A percentile compares a stretch with the other conserved stretches of the same genome.
These are phyloP conservation scores for Pseudogymnoascus sp. DNA, from an alignment of 2,329 filamentous ascomycete genomes.

Conservation along the genomic window DNA sequence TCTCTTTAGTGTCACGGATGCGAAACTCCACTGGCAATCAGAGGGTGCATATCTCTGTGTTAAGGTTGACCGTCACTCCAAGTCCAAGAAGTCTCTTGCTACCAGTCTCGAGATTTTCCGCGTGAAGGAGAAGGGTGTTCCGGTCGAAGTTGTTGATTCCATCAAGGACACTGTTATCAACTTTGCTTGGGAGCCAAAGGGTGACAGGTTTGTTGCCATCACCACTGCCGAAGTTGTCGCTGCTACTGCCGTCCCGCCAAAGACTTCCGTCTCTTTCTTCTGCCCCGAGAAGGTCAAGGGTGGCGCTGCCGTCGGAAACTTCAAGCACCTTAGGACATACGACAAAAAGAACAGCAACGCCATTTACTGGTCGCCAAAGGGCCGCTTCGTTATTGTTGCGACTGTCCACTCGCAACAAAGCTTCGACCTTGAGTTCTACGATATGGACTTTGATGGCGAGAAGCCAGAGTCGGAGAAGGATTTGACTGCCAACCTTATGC, in stretches of 20 bases:
- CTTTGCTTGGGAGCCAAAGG: conserved; percentile 98
- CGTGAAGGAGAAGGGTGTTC: conserved; percentile 92
- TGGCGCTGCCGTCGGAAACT: conserved; percentile 68
- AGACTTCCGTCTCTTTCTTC: conserved; percentile 94
- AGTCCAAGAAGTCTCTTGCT: conserved; percentile 95
- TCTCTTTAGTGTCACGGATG: conserved; percentile 94
- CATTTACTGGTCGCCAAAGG: conserved; percentile 97
- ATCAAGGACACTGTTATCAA: conserved; percentile 99
- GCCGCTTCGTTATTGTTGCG: conserved; percentile 88
- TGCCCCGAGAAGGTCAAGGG: conserved; percentile 92
- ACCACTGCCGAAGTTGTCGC: conserved; percentile 78
- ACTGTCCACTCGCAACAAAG: conserved; percentile 88
- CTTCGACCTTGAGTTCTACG: conserved; percentile 95
- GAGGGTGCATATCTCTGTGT: conserved; percentile 90
- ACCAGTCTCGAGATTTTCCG: conserved; percentile 99
- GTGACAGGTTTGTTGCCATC: conserved; percentile 93
- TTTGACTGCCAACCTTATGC: conserved; percentile 83
- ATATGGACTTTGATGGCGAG: conserved; percentile 96
- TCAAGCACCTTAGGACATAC: conserved; percentile 87
- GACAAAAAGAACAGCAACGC: conserved; percentile 99
- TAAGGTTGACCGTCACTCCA: conserved; percentile 97
- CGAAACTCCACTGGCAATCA: conserved; percentile 98
- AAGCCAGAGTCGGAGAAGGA: conserved; percentile 91
- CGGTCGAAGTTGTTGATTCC: conserved; percentile 93
- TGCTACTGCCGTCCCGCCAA: conserved; percentile 74